Evolutionary conservation across 345 rosid species (phyloP).

Genomic region (Acer campestre): DNA sequence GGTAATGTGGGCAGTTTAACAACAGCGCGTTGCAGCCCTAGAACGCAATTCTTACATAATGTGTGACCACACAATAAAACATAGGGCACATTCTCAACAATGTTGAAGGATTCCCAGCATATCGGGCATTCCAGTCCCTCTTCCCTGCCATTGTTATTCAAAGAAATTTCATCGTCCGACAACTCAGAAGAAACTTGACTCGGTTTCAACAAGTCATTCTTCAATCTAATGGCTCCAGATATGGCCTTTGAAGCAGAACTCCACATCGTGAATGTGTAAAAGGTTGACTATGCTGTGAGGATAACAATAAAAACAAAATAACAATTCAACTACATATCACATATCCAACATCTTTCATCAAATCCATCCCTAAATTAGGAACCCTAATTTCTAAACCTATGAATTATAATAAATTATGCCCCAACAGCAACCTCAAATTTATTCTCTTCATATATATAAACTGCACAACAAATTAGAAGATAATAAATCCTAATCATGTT

Average conservation of each 20-base stretch:
- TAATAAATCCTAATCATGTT: too few relatives aligned
- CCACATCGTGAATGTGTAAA: conserved; percentile 35
- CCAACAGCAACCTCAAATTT: too few relatives aligned
- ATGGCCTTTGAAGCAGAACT: conserved; percentile 36
- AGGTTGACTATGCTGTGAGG: too few relatives aligned
- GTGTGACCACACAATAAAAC: conserved; percentile 83
- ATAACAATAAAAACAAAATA: too few relatives aligned
- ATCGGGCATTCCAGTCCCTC: conserved; percentile 69
- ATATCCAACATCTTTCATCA: not conserved
- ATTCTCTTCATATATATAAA: too few relatives aligned
- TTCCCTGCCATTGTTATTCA: conserved; percentile 33
- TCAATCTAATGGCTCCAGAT: conserved; percentile 25
- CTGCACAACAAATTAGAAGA: too few relatives aligned
- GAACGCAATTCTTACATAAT: conserved; percentile 62
- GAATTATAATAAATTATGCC: too few relatives aligned
- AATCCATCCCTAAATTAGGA: too few relatives aligned
- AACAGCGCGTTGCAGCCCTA: conserved; percentile 59
- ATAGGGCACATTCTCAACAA: conserved; percentile 67
- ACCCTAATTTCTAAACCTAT: too few relatives aligned
- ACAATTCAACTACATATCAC: not conserved
- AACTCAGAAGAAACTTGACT: conserved; percentile 35
- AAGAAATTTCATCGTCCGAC: conserved; percentile 40
- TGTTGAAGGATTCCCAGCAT: conserved; percentile 74
- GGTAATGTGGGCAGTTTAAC: conserved; percentile 46
- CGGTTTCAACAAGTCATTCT: conserved; percentile 24